These are phyloP conservation scores for Tylopilus orsonianus DNA, from an alignment of 1,284 basidiomycete genomes.

Conservation along the genomic window DNA sequence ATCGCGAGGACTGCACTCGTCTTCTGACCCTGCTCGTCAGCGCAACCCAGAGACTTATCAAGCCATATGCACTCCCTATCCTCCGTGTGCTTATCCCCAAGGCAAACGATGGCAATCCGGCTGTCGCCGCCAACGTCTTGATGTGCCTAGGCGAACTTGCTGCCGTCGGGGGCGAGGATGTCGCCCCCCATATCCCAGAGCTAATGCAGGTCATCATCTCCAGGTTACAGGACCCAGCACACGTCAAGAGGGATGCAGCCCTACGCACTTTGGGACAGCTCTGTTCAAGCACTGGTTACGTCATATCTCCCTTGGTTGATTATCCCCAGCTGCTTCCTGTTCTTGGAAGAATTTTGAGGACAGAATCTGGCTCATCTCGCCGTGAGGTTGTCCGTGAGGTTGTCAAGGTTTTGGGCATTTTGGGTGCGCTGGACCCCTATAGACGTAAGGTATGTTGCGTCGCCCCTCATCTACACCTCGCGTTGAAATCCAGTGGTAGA, in stretches of 20 bases:
- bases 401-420: constrained; percentile 91
- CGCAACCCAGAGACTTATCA: constrained; percentile 92
- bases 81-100: constrained; percentile 89
- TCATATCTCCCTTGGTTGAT: constrained; percentile 88
- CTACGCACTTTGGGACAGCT: constrained; percentile 93
- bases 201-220: constrained; percentile 91
- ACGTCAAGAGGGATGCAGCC: constrained; percentile 90
- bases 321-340: constrained; percentile 90
- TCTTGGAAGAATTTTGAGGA: constrained; percentile 84
- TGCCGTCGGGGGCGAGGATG: constrained; percentile 92
- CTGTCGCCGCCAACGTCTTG: constrained; percentile 90
- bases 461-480: background rate
- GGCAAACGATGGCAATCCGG: constrained; percentile 81
- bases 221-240: constrained; percentile 84
- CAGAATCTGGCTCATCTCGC: constrained; percentile 80
- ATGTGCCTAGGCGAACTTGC: constrained; percentile 95
- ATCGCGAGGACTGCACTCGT: constrained; percentile 90
- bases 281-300: constrained; percentile 94
- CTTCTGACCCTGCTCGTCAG: constrained; percentile 85
- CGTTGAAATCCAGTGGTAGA: constrained; percentile 39
- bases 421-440: constrained; percentile 98
- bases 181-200: constrained; percentile 78
- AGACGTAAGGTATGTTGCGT: constrained; percentile 71
- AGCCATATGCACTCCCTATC: constrained; percentile 97
- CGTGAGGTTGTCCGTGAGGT: constrained; percentile 92